phyloP scores from a whole-genome alignment of 1,284 basidiomycete species.

The Trichosporon sp. region DNA sequence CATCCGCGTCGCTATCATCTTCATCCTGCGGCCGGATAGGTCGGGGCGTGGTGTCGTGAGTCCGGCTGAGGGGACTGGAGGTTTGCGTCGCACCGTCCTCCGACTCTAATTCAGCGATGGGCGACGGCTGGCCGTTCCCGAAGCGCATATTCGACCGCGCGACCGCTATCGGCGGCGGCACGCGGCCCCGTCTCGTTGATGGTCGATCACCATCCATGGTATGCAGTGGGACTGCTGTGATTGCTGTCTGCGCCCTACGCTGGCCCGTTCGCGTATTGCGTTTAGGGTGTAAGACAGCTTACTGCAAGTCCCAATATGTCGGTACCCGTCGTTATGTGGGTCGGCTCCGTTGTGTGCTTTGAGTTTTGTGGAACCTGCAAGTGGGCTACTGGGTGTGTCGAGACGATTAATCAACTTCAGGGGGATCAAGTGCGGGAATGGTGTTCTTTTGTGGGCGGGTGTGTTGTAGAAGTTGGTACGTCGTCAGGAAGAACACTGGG shows the following conservation, averaged over 20 bases:
- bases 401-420: neutral
- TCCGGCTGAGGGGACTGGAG: neutral
- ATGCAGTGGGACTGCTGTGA: neutral
- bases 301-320: neutral
- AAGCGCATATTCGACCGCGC: neutral
- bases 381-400: neutral
- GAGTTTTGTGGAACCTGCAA: neutral
- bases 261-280: neutral
- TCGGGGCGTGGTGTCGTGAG: neutral
- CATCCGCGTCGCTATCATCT: neutral
- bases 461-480: neutral
- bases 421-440: neutral
- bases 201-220: neutral
- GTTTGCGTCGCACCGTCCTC: neutral
- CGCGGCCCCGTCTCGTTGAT: neutral
- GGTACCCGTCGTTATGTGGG: neutral
- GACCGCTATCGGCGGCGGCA: neutral
- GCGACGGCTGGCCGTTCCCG: neutral
- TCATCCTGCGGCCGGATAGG: neutral
- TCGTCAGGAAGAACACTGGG: neutral
- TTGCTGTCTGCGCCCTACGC: neutral
- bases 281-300: neutral
- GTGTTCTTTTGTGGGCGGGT: neutral
- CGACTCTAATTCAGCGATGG: neutral
- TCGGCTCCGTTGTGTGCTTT: neutral